Evolutionary conservation across 441 rosid species (phyloP).

Genomic region (Erysimum cheiri): DNA sequence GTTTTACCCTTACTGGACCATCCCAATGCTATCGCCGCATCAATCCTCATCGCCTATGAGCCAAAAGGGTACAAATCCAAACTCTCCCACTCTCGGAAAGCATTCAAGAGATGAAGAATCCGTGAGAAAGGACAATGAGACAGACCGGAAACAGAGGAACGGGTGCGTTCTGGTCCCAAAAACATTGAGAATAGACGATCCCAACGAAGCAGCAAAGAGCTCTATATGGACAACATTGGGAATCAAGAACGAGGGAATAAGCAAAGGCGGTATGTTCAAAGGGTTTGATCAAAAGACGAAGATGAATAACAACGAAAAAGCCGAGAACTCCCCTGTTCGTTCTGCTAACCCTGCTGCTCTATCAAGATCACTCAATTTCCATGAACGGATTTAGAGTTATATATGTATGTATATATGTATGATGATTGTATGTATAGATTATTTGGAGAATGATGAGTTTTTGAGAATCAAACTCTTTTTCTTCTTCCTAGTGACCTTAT

Average conservation of each 20-base stretch:
- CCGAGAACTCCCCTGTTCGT: slow-evolving; percentile 52
- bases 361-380: slow-evolving; percentile 80
- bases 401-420: slow-evolving; percentile 25
- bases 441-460: slow-evolving; percentile 36
- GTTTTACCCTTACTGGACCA: slow-evolving; percentile 67
- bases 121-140: background rate
- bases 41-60: slow-evolving; percentile 51
- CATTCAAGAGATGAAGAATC: slow-evolving; percentile 67
- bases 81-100: slow-evolving; percentile 61
- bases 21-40: slow-evolving; percentile 58
- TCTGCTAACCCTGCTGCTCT: slow-evolving; percentile 88
- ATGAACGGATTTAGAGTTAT: slow-evolving; percentile 56
- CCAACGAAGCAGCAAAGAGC: slow-evolving; percentile 88
- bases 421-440: slow-evolving; percentile 39
- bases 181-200: slow-evolving; percentile 78
- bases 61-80: slow-evolving; percentile 47
- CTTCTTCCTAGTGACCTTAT: slow-evolving; percentile 30
- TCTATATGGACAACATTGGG: slow-evolving; percentile 95
- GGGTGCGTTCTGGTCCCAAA: slow-evolving; percentile 62
- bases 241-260: slow-evolving; percentile 66
- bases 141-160: slow-evolving; percentile 43
- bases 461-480: slow-evolving; percentile 37
- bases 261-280: slow-evolving; percentile 61
- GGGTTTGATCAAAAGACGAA: slow-evolving; percentile 64
- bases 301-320: slow-evolving; percentile 47